phyloP scores from a whole-genome alignment of 2,329 filamentous ascomycete genomes.

The Akanthomyces muscarius region DNA sequence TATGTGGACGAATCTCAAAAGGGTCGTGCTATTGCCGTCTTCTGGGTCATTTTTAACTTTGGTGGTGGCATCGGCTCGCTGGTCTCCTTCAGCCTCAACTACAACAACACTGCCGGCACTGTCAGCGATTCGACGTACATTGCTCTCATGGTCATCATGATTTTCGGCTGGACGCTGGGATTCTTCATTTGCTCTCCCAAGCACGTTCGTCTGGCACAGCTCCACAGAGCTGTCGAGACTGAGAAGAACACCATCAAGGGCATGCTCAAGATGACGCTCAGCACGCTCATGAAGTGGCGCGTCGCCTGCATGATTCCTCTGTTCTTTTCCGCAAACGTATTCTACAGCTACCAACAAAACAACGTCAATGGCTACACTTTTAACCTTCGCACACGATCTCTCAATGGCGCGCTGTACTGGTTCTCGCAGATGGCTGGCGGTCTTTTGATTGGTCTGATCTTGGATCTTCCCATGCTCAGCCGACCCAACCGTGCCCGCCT shows the following conservation, averaged over 20 bases:
- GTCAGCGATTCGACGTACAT: conserved; percentile 49
- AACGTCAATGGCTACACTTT: conserved; percentile 52
- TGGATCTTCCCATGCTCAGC: conserved; percentile 40
- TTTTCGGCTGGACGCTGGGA: conserved; percentile 44
- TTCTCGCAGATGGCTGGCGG: conserved; percentile 54
- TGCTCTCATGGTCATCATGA: conserved; percentile 46
- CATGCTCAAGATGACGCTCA: conserved; percentile 34
- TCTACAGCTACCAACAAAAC: conserved; percentile 56
- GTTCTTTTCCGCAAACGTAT: conserved; percentile 53
- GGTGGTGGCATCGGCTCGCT: conserved; percentile 42
- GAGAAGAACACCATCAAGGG: conserved; percentile 37
- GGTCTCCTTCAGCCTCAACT: conserved; percentile 42
- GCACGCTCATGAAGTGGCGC: conserved; percentile 40
- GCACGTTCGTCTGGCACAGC: conserved; percentile 36
- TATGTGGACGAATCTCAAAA: conserved; percentile 41
- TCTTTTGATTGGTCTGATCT: conserved; percentile 41
- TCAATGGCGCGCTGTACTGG: conserved; percentile 54
- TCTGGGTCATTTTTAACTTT: conserved; percentile 45
- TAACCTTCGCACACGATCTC: conserved; percentile 51
- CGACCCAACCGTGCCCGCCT: conserved; percentile 43
- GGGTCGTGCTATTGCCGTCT: conserved; percentile 39
- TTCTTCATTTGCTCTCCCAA: conserved; percentile 46
- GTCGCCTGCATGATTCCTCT: conserved; percentile 47
- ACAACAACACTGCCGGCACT: conserved; percentile 35
- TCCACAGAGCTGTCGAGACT: conserved; percentile 34